Conservation (phyloP, 352 stramenopile genomes). For the Albugo candida region DNA sequence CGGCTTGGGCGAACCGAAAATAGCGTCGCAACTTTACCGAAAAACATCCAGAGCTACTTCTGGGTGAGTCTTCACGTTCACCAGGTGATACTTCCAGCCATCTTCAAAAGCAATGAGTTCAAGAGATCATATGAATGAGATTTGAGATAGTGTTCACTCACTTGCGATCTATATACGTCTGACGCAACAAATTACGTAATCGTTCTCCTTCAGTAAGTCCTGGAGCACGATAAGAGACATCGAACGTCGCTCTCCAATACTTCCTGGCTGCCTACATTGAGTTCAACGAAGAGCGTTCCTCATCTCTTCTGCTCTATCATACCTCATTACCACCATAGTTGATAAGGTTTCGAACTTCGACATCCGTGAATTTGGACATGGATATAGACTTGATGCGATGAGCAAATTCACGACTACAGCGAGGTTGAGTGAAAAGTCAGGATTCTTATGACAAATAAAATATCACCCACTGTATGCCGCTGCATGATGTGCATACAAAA, state of each 20-base stretch:
- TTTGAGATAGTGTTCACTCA: slow-evolving; percentile 11
- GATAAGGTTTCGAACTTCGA: slow-evolving; percentile 78
- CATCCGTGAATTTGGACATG: slow-evolving; percentile 85
- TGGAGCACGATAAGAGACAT: slow-evolving; percentile 51
- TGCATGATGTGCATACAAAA: slow-evolving; percentile 88
- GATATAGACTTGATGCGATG: slow-evolving; percentile 88
- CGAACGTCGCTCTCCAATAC: slow-evolving; percentile 67
- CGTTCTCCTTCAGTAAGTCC: slow-evolving; percentile 58
- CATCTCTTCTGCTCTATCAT: background rate
- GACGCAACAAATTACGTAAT: slow-evolving; percentile 76
- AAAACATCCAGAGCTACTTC: too few relatives aligned
- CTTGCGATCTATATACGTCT: slow-evolving; percentile 78
- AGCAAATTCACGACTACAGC: slow-evolving; percentile 70
- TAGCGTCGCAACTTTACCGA: too few relatives aligned
- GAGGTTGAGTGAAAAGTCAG: background rate
- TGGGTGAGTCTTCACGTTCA: slow-evolving; percentile 10
- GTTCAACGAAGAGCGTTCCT: background rate
- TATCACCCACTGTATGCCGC: slow-evolving; percentile 75
- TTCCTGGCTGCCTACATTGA: slow-evolving; percentile 46
- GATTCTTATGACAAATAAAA: background rate
- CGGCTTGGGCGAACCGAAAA: slow-evolving; percentile 2
- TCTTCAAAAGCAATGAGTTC: slow-evolving; percentile 12
- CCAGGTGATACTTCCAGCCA: slow-evolving; percentile 67
- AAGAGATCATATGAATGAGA: background rate
- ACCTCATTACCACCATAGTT: slow-evolving; percentile 79